These are phyloP conservation scores for Hanseniaspora pseudoguilliermondii DNA, from an alignment of 805 yeast genomes.

Conservation along the genomic window DNA sequence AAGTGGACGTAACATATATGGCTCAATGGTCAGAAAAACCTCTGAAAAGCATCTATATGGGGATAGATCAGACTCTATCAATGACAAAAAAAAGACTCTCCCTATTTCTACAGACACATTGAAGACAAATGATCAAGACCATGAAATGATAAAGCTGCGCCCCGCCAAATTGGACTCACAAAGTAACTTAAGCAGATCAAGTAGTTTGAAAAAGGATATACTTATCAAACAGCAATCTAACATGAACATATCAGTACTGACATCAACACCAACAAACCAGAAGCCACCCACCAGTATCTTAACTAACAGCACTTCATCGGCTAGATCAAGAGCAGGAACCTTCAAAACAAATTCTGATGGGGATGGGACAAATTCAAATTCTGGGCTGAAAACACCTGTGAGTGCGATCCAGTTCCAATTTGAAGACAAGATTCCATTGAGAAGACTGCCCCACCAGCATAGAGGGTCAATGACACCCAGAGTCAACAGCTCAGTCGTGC, in stretches of 20 bases:
- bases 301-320: background rate
- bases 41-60: constrained; percentile 13
- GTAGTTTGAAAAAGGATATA: background rate
- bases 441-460: constrained; percentile 29
- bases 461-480: constrained; percentile 47
- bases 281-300: constrained; percentile 3
- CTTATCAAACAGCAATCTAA: background rate
- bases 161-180: background rate
- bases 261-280: constrained; percentile 4
- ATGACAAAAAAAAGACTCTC: background rate
- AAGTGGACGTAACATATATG: constrained; percentile 6
- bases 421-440: constrained; percentile 29
- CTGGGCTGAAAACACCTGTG: constrained; percentile 11
- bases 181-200: background rate
- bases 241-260: background rate
- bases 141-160: background rate
- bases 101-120: background rate
- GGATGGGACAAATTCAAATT: background rate
- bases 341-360: background rate
- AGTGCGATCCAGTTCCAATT: constrained; percentile 37
- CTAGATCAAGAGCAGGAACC: background rate
- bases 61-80: background rate
- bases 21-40: constrained; percentile 13
- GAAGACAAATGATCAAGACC: background rate
- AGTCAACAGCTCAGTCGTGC: constrained; percentile 23